These are phyloP conservation scores for Coemansia sp. DNA, from an alignment of 192 early-diverging fungal species.

Conservation along the genomic window DNA sequence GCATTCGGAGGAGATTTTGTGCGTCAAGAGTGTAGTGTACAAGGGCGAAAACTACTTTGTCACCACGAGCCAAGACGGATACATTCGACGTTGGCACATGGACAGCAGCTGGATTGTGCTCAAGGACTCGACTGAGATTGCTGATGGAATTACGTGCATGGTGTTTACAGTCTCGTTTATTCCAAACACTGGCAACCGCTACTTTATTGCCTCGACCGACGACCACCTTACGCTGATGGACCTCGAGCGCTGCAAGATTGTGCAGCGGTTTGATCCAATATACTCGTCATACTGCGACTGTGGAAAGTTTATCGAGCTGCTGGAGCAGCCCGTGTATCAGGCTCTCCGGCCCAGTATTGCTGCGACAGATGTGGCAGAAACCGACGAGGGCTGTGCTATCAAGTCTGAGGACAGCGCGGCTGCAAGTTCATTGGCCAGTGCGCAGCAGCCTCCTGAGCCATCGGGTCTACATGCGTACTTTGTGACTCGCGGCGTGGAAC, in stretches of 20 bases:
- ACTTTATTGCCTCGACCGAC: conserved; percentile 88
- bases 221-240: conserved; percentile 87
- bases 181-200: conserved; percentile 90
- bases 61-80: conserved; percentile 92
- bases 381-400: conserved; percentile 15
- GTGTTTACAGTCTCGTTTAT: conserved; percentile 93
- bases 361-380: conserved; percentile 5
- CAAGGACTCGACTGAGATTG: conserved; percentile 64
- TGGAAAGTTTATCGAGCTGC: conserved; percentile 77
- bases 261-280: conserved; percentile 63
- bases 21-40: conserved; percentile 73
- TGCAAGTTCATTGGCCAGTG: neutral
- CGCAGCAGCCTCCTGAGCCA: conserved; percentile 10
- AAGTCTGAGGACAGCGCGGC: neutral
- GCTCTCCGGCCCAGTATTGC: conserved; percentile 12
- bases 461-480: conserved; percentile 69
- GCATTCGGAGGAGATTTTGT: conserved; percentile 86
- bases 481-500: conserved; percentile 85
- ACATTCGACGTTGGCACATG: conserved; percentile 89
- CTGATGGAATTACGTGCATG: conserved; percentile 90
- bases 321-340: conserved; percentile 59
- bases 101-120: conserved; percentile 73
- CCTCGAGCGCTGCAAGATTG: conserved; percentile 66
- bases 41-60: conserved; percentile 81
- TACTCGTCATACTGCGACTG: conserved; percentile 97